Conservation (phyloP, 1,284 basidiomycete genomes). For the Cutaneotrichosporon arboriforme region DNA sequence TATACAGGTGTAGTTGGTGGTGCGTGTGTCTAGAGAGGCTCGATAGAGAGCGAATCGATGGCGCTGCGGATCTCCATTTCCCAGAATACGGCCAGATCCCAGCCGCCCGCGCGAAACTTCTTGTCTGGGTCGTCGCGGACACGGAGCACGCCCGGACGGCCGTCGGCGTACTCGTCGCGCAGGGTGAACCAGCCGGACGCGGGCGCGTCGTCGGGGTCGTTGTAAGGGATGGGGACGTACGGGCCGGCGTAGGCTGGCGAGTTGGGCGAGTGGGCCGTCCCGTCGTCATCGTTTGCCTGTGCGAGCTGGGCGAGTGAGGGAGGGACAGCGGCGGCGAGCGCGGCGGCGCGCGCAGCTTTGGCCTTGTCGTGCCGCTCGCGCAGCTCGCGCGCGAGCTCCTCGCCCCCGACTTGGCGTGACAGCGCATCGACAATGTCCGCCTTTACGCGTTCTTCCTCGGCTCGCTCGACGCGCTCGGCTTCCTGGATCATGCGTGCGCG, state of each 20-base stretch:
- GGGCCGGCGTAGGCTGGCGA: slow-evolving; percentile 42
- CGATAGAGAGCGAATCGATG: slow-evolving; percentile 60
- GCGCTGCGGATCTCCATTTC: slow-evolving; percentile 71
- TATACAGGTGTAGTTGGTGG: neutral
- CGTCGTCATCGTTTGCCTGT: slow-evolving; percentile 4
- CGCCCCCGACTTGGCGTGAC: slow-evolving; percentile 53
- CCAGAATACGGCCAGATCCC: slow-evolving; percentile 76
- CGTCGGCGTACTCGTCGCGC: slow-evolving; percentile 34
- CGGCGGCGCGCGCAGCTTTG: slow-evolving; percentile 29
- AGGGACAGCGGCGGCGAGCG: slow-evolving; percentile 29
- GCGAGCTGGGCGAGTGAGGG: slow-evolving; percentile 11
- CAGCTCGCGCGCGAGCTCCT: slow-evolving; percentile 54
- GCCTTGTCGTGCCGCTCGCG: slow-evolving; percentile 49
- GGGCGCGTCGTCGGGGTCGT: slow-evolving; percentile 25
- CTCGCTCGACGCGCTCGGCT: slow-evolving; percentile 59
- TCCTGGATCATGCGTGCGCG: slow-evolving; percentile 58
- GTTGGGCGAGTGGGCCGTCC: slow-evolving; percentile 24
- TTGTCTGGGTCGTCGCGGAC: slow-evolving; percentile 67
- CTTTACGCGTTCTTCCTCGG: slow-evolving; percentile 47
- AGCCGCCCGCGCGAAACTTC: slow-evolving; percentile 78
- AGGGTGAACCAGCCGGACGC: slow-evolving; percentile 28
- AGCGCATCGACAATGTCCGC: slow-evolving; percentile 69
- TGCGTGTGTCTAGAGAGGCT: slow-evolving; percentile 26
- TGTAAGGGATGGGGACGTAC: slow-evolving; percentile 44
- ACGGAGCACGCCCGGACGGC: slow-evolving; percentile 56